Evolutionary conservation across 371 early-diverging fungal species (phyloP).

Genomic region (Smittium mucronatum): DNA sequence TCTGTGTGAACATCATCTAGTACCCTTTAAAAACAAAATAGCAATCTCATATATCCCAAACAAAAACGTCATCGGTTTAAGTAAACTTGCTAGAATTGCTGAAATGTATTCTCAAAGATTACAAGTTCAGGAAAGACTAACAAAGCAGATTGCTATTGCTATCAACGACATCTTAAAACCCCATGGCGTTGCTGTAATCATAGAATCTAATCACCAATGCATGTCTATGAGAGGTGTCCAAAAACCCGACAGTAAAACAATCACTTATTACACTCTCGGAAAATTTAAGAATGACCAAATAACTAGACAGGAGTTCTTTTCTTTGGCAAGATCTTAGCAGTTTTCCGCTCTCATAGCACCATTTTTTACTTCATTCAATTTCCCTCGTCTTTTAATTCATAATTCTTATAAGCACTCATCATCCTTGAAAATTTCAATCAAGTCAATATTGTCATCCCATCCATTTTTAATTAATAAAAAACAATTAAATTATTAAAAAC

Average conservation of each 20-base stretch:
- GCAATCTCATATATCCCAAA: constrained; percentile 94
- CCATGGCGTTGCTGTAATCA: constrained; percentile 93
- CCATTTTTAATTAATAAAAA: background rate
- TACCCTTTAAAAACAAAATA: constrained; percentile 93
- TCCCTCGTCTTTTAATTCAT: background rate
- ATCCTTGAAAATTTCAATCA: background rate
- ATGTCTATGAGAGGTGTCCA: constrained; percentile 92
- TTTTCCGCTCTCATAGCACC: background rate
- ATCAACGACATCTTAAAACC: constrained; percentile 84
- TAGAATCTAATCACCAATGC: constrained; percentile 90
- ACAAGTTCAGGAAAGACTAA: constrained; percentile 95
- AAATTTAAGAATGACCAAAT: constrained; percentile 79
- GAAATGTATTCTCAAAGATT: constrained; percentile 94
- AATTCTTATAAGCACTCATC: background rate
- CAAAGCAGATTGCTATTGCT: constrained; percentile 89
- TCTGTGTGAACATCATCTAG: constrained; percentile 97
- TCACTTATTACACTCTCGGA: constrained; percentile 93
- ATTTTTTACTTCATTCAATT: background rate
- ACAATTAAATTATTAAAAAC: background rate
- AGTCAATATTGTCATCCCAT: background rate
- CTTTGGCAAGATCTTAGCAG: constrained; percentile 30
- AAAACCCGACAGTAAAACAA: constrained; percentile 86
- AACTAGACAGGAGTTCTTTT: constrained; percentile 92
- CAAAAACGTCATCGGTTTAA: constrained; percentile 84
- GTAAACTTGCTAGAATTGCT: constrained; percentile 93